Conservation (phyloP, 1,284 basidiomycete species). For the Sporisorium reilianum region DNA sequence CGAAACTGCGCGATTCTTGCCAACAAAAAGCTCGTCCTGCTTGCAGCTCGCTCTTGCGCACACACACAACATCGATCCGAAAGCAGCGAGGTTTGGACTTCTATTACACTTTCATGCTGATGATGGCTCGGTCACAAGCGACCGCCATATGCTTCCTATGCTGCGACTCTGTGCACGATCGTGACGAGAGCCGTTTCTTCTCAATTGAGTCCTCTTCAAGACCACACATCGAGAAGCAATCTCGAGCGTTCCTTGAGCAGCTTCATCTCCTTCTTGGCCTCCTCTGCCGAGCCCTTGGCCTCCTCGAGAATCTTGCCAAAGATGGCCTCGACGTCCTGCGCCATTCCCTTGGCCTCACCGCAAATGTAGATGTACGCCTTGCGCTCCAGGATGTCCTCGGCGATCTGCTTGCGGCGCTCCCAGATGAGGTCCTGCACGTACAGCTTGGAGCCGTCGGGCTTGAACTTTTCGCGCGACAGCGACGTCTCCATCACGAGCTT, state of each 20-base stretch:
- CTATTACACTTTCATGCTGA: no score
- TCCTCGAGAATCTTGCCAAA: conserved; percentile 88
- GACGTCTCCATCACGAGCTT: conserved; percentile 90
- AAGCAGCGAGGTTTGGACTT: no score
- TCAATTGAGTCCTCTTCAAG: conserved; percentile 7
- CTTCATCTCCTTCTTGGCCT: conserved; percentile 50
- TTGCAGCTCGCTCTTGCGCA: no score
- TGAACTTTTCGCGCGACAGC: conserved; percentile 82
- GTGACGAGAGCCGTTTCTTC: not conserved
- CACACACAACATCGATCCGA: not conserved
- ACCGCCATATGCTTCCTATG: not conserved
- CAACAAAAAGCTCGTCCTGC: no score
- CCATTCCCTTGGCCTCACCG: conserved; percentile 97
- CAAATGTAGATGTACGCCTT: conserved; percentile 83
- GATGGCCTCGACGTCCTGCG: conserved; percentile 89
- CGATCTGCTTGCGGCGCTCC: conserved; percentile 74
- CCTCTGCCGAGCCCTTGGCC: conserved; percentile 87
- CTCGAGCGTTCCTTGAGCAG: conserved; percentile 57
- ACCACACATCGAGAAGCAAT: conserved; percentile 52
- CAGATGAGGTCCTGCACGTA: conserved; percentile 86
- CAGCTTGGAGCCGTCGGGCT: conserved; percentile 90
- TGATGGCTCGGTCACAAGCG: not conserved
- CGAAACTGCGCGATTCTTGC: no score
- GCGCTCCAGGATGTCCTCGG: conserved; percentile 88
- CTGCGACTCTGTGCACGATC: not conserved